Conservation (phyloP, 495 filamentous ascomycete genomes). For the Penicillium pancosmium region DNA sequence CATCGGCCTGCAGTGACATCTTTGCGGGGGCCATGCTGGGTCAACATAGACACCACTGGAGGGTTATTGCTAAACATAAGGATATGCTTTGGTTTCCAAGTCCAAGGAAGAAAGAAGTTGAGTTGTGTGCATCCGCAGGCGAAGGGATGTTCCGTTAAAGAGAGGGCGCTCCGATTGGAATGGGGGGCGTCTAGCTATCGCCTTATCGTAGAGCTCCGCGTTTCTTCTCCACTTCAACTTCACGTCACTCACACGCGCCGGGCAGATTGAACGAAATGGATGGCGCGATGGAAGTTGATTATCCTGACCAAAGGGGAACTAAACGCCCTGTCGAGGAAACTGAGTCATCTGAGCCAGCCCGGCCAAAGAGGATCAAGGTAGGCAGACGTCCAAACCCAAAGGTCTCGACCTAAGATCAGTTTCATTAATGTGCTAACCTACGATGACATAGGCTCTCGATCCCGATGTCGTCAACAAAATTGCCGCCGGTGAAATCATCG, state of each 20-base stretch:
- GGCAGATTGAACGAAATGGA: constrained; percentile 35
- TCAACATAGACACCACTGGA: constrained; percentile 17
- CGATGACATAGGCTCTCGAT: constrained; percentile 70
- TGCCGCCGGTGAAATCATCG: constrained; percentile 98
- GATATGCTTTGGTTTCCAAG: neutral
- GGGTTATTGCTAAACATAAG: neutral
- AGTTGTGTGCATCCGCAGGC: neutral
- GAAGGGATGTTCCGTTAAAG: neutral
- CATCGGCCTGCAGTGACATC: constrained; percentile 55
- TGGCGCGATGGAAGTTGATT: constrained; percentile 49
- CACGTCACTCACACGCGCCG: constrained; percentile 17
- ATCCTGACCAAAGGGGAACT: constrained; percentile 52
- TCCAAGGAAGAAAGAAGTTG: neutral
- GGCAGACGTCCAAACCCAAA: neutral
- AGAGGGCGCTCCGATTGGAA: constrained; percentile 5
- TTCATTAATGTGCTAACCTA: neutral
- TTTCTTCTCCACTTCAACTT: constrained; percentile 26
- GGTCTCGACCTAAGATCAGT: neutral
- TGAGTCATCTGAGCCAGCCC: constrained; percentile 30
- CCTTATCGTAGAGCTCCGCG: constrained; percentile 24
- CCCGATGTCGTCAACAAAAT: constrained; percentile 99
- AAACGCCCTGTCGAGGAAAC: constrained; percentile 64
- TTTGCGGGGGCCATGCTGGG: constrained; percentile 45
- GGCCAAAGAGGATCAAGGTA: constrained; percentile 71
- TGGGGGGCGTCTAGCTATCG: constrained; percentile 11